These are phyloP conservation scores for Licmophora abbreviata DNA, from an alignment of 108 stramenopile species.

Conservation along the genomic window DNA sequence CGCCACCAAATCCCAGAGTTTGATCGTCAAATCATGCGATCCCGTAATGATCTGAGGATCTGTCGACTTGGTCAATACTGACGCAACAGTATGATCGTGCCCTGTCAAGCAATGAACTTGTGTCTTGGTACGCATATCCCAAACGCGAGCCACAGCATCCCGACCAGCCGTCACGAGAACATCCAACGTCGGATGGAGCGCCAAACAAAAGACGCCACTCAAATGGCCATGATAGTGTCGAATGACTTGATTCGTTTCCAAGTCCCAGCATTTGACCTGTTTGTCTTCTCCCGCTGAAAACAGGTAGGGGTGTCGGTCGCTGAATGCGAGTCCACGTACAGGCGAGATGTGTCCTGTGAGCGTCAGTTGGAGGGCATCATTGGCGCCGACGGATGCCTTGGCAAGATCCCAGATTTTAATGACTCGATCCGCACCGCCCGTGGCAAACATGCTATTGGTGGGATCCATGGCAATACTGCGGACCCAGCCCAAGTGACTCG, in stretches of 20 bases:
- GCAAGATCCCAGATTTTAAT: conserved; percentile 98
- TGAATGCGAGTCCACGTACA: conserved; percentile 93
- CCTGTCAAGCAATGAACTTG: conserved; percentile 89
- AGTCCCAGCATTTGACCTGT: conserved; percentile 98
- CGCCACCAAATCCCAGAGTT: conserved; percentile 97
- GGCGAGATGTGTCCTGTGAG: conserved; percentile 97
- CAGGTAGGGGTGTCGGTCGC: conserved; percentile 91
- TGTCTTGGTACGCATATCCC: conserved; percentile 98
- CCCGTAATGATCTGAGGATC: conserved; percentile 98
- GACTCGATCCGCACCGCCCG: conserved; percentile 94
- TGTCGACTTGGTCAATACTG: conserved; percentile 81
- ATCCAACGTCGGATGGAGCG: conserved; percentile 96
- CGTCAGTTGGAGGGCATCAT: conserved; percentile 90
- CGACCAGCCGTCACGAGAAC: conserved; percentile 97
- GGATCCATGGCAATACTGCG: conserved; percentile 96
- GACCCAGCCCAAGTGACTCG: conserved; percentile 98
- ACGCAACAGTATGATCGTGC: conserved; percentile 91
- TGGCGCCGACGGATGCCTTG: conserved; percentile 86
- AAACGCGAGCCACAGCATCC: conserved; percentile 95
- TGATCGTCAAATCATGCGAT: conserved; percentile 93
- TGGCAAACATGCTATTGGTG: conserved; percentile 93
- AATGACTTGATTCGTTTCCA: conserved; percentile 98
- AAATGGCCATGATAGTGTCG: conserved; percentile 99
- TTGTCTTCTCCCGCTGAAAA: conserved; percentile 98
- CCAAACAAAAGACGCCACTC: conserved; percentile 86